These are phyloP conservation scores for Zopfochytrium polystomum DNA, from an alignment of 371 early-diverging fungal genomes.

Conservation along the genomic window DNA sequence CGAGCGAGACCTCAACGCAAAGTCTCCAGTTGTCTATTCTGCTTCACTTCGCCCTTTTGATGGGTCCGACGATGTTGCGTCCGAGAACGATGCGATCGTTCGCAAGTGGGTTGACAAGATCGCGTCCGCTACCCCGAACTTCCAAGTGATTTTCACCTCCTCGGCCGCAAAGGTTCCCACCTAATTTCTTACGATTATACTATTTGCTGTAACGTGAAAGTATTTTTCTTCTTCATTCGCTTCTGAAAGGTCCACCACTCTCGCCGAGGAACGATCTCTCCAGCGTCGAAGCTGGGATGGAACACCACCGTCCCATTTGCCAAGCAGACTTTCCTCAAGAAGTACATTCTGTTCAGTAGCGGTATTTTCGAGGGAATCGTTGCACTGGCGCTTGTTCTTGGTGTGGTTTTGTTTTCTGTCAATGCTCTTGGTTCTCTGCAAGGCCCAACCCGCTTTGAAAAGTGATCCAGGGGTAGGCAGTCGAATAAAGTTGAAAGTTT, in stretches of 20 bases:
- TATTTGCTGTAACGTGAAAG: too few relatives aligned
- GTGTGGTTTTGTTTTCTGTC: constrained; percentile 16
- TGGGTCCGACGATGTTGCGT: background rate
- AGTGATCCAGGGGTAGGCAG: too few relatives aligned
- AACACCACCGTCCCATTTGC: constrained; percentile 22
- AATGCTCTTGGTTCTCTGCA: constrained; percentile 18
- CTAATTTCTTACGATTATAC: too few relatives aligned
- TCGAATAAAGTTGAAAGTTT: too few relatives aligned
- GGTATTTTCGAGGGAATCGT: constrained; percentile 25
- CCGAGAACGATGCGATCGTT: background rate
- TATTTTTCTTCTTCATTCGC: too few relatives aligned
- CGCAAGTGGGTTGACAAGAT: constrained; percentile 6
- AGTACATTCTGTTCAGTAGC: constrained; percentile 25
- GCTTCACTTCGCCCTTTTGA: too few relatives aligned
- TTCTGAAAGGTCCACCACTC: too few relatives aligned
- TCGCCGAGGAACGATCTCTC: too few relatives aligned
- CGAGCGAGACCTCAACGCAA: too few relatives aligned
- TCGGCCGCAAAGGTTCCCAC: constrained; percentile 8
- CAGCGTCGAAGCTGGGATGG: too few relatives aligned
- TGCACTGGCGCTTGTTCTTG: constrained; percentile 6
- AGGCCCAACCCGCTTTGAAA: constrained; percentile 21
- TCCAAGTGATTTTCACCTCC: constrained; percentile 21
- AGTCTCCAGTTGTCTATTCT: too few relatives aligned
- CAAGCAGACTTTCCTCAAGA: constrained; percentile 13
- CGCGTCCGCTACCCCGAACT: background rate